A percentile compares a stretch with the other conserved stretches of the same genome.
These are phyloP conservation scores for Penicillium frequentans DNA, from an alignment of 2,329 filamentous ascomycete species.

Conservation along the genomic window DNA sequence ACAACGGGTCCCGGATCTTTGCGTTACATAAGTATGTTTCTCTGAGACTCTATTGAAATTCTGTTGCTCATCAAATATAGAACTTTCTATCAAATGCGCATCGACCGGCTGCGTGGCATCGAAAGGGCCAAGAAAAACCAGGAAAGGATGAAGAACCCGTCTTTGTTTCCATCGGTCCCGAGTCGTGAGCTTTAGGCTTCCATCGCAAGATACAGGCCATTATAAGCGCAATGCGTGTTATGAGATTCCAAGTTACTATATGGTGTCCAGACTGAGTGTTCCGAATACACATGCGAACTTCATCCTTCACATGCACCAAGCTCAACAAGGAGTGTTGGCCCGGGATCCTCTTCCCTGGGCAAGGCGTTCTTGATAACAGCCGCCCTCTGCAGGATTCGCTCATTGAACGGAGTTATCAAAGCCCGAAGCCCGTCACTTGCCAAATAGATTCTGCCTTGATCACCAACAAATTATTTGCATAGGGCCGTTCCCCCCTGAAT, in stretches of 20 bases:
- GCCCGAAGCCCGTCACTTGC: neutral
- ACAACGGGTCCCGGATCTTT: conserved; percentile 77
- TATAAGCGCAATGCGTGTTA: neutral
- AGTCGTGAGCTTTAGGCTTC: neutral
- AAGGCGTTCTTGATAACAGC: neutral
- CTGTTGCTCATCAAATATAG: conserved; percentile 45
- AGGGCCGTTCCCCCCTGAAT: neutral
- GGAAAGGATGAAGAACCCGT: conserved; percentile 75
- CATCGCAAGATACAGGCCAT: neutral
- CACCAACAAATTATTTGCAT: neutral
- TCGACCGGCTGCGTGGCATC: conserved; percentile 75
- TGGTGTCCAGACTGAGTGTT: neutral
- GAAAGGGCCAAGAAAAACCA: conserved; percentile 78
- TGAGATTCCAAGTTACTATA: neutral
- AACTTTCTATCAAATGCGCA: conserved; percentile 80
- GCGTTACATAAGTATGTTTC: conserved; percentile 70
- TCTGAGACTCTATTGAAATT: neutral
- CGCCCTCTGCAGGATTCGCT: neutral
- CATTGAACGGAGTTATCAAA: neutral
- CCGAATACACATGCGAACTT: neutral
- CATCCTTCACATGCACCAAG: neutral
- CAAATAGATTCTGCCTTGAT: neutral
- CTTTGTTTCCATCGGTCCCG: conserved; percentile 82
- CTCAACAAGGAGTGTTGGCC: neutral
- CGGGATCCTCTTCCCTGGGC: neutral